Evolutionary conservation across 768 basidiomycete genomes (phyloP).

Genomic region (Rhodosporidiobolus odoratus): DNA sequence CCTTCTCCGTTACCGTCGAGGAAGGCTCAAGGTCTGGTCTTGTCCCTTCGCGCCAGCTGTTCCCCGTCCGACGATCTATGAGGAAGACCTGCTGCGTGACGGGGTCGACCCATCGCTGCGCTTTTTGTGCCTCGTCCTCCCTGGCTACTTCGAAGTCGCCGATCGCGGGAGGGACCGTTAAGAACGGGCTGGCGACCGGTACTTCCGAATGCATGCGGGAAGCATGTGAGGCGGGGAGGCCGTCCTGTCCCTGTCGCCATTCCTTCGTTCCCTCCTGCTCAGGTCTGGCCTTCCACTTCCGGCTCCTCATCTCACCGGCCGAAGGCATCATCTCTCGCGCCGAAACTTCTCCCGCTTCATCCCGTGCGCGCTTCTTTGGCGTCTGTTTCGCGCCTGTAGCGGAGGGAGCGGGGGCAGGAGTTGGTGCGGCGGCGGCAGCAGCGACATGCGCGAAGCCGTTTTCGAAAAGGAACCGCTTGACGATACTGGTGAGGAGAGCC

Average conservation of each 20-base stretch:
- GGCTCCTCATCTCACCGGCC: too few species aligned
- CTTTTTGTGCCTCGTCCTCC: neutral
- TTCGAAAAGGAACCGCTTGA: slow-evolving; percentile 22
- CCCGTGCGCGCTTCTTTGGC: neutral
- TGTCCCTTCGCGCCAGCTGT: slow-evolving; percentile 53
- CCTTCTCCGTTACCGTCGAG: neutral
- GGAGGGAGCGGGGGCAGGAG: neutral
- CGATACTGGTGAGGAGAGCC: slow-evolving; percentile 9
- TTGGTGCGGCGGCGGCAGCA: neutral
- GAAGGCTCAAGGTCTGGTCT: neutral
- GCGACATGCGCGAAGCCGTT: slow-evolving; percentile 55
- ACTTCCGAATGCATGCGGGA: too few species aligned
- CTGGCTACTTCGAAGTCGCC: neutral
- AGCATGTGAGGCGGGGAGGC: too few species aligned
- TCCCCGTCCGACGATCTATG: slow-evolving; percentile 65
- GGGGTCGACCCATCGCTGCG: slow-evolving; percentile 58
- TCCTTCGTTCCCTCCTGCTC: too few species aligned
- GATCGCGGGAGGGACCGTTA: too few species aligned
- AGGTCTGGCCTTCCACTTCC: too few species aligned
- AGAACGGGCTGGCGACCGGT: neutral
- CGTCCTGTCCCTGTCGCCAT: too few species aligned
- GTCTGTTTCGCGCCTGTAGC: too few species aligned
- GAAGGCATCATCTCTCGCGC: too few species aligned
- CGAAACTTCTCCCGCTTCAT: neutral
- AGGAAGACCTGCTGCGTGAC: slow-evolving; percentile 57